phyloP scores from a whole-genome alignment of 1,139 yeast genomes.

The Lodderomyces parapsilosis region DNA sequence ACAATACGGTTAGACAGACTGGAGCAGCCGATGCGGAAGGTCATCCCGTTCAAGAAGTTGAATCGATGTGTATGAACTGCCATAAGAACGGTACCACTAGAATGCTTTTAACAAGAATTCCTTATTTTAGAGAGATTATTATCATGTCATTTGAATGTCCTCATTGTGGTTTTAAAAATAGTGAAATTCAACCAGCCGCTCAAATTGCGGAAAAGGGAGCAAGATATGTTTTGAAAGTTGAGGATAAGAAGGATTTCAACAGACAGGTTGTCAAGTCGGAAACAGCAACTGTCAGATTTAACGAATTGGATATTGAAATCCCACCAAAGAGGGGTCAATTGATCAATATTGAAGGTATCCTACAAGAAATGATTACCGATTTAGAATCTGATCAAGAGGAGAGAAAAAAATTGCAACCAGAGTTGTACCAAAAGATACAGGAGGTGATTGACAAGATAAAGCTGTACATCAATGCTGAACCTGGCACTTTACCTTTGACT shows the following conservation, averaged over 20 bases:
- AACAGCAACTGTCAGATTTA: conserved; percentile 75
- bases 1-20: conserved; percentile 32
- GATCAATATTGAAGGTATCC: conserved; percentile 87
- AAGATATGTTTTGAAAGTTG: conserved; percentile 69
- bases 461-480: conserved; percentile 60
- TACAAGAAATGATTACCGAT: conserved; percentile 82
- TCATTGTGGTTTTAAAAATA: conserved; percentile 87
- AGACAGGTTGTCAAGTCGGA: conserved; percentile 94
- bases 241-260: conserved; percentile 69
- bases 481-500: conserved; percentile 72
- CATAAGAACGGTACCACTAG: conserved; percentile 82
- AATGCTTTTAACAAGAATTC: conserved; percentile 82
- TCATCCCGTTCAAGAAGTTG: conserved; percentile 95
- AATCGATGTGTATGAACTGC: conserved; percentile 95
- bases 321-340: conserved; percentile 95
- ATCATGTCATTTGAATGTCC: conserved; percentile 96
- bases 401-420: conserved; percentile 73
- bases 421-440: conserved; percentile 70
- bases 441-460: conserved; percentile 62
- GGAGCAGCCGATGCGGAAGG: conserved; percentile 84
- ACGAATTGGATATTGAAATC: conserved; percentile 87
- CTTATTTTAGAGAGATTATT: conserved; percentile 87
- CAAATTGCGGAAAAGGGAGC: conserved; percentile 85
- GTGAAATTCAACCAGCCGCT: conserved; percentile 94
- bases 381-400: conserved; percentile 76